Percentiles rank a stretch among this genome's conserved stretches.
Conservation (phyloP, 2,329 filamentous ascomycete species). For the Fusarium aywerte region DNA sequence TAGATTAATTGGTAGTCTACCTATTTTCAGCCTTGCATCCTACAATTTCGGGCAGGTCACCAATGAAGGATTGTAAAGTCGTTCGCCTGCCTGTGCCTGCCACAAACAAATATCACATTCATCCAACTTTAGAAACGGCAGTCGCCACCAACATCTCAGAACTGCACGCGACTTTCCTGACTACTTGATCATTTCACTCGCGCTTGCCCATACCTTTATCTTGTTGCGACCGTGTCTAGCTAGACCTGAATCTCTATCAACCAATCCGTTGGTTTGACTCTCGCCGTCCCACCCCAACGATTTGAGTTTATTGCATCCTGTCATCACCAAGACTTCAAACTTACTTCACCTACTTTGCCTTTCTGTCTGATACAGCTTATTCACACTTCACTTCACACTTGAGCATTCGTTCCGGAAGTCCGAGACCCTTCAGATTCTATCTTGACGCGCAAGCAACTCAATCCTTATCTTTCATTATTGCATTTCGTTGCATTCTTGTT, state of each 20-base stretch:
- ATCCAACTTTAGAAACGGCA: slow-evolving; percentile 18
- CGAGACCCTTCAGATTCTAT: not conserved
- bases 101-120: not conserved
- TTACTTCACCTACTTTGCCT: slow-evolving; percentile 1
- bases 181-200: not conserved
- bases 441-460: slow-evolving; percentile 8
- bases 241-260: not conserved
- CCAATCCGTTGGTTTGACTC: slow-evolving; percentile 21
- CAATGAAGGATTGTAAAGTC: slow-evolving; percentile 25
- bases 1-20: slow-evolving; percentile 15
- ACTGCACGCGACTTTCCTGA: no score
- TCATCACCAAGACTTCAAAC: slow-evolving; percentile 23
- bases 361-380: slow-evolving; percentile 6
- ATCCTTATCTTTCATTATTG: not conserved
- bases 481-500: not conserved
- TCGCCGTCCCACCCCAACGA: slow-evolving; percentile 21
- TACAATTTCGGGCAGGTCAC: slow-evolving; percentile 17
- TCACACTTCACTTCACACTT: slow-evolving; percentile 4
- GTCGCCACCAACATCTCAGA: slow-evolving; percentile 31
- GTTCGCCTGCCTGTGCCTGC: slow-evolving; percentile 9
- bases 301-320: slow-evolving; percentile 45
- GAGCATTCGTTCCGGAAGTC: not conserved
- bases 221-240: not conserved
- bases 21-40: slow-evolving; percentile 37
- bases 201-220: slow-evolving; percentile 15